Conservation (phyloP, 2,329 filamentous ascomycete genomes). For the Fusarium illudens region DNA sequence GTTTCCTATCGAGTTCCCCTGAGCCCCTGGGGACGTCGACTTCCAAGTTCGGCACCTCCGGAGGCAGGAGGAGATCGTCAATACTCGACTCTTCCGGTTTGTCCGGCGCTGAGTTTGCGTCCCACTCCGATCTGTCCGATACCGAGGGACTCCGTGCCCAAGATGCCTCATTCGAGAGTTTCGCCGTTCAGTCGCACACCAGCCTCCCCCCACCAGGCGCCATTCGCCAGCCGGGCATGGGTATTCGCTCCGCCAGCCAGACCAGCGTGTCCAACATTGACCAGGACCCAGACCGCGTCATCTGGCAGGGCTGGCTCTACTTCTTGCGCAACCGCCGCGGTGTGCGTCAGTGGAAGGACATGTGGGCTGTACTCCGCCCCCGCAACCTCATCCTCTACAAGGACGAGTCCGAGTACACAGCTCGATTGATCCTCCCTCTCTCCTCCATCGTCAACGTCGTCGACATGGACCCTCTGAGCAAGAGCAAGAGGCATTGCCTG, state of each 20-base stretch:
- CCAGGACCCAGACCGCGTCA: constrained; percentile 82
- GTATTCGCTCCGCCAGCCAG: constrained; percentile 68
- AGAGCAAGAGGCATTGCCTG: constrained; percentile 84
- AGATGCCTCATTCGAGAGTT: constrained; percentile 62
- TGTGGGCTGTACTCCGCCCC: constrained; percentile 90
- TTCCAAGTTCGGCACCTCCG: constrained; percentile 45
- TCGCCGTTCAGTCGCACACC: constrained; percentile 52
- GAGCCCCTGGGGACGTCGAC: constrained; percentile 57
- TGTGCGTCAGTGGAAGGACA: constrained; percentile 90
- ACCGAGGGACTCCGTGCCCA: constrained; percentile 60
- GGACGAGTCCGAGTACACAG: constrained; percentile 88
- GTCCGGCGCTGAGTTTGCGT: constrained; percentile 73
- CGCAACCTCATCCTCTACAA: constrained; percentile 92
- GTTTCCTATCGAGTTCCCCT: constrained; percentile 66
- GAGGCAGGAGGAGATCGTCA: constrained; percentile 65
- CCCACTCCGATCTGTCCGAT: constrained; percentile 89
- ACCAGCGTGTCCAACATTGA: constrained; percentile 63
- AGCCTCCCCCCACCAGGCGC: constrained; percentile 30
- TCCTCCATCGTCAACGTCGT: constrained; percentile 86
- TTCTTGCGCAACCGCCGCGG: constrained; percentile 84
- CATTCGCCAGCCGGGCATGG: constrained; percentile 45
- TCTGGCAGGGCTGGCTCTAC: constrained; percentile 92
- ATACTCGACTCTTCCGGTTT: constrained; percentile 70
- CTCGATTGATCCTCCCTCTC: constrained; percentile 82
- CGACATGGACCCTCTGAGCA: constrained; percentile 87